A percentile compares a stretch with the other conserved stretches of the same genome.
Conservation (phyloP, 2,329 filamentous ascomycete species). For the Leptodontidium sp. region DNA sequence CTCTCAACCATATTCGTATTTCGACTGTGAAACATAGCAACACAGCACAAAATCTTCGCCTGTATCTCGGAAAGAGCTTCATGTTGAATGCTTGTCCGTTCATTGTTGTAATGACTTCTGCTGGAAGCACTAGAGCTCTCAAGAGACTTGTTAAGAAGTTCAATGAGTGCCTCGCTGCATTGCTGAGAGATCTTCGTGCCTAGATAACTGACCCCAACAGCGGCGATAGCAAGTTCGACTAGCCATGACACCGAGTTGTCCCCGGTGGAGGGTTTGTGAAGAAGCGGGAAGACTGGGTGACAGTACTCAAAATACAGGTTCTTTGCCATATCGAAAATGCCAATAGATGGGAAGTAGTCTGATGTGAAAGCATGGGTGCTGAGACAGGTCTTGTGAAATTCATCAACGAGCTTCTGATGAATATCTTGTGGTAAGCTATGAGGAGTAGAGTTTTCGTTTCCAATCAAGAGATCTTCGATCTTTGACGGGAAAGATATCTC, state of each 20-base stretch:
- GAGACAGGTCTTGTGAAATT: not conserved
- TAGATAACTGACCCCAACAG: slow-evolving; percentile 8
- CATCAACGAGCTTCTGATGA: not conserved
- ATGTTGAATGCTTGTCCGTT: too few species aligned
- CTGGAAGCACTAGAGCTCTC: not conserved
- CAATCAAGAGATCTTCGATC: not conserved
- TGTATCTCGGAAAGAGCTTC: not conserved
- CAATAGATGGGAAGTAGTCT: slow-evolving; percentile 13
- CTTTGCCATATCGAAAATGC: not conserved
- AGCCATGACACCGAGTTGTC: not conserved
- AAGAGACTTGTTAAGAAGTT: not conserved
- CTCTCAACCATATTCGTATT: not conserved
- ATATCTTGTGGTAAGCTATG: not conserved
- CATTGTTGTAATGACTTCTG: not conserved
- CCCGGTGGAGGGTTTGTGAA: not conserved
- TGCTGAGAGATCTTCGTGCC: not conserved
- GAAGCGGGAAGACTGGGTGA: slow-evolving; percentile 13
- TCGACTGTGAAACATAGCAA: slow-evolving; percentile 1
- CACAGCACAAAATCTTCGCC: not conserved
- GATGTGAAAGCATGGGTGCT: not conserved
- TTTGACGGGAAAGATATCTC: not conserved
- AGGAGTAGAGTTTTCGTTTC: not conserved
- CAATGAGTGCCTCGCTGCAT: slow-evolving; percentile 15
- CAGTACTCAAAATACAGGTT: slow-evolving; percentile 10
- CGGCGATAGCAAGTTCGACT: slow-evolving; percentile 1